These are phyloP conservation scores for Daldinia bambusicola DNA, from an alignment of 495 filamentous ascomycete species.

Conservation along the genomic window DNA sequence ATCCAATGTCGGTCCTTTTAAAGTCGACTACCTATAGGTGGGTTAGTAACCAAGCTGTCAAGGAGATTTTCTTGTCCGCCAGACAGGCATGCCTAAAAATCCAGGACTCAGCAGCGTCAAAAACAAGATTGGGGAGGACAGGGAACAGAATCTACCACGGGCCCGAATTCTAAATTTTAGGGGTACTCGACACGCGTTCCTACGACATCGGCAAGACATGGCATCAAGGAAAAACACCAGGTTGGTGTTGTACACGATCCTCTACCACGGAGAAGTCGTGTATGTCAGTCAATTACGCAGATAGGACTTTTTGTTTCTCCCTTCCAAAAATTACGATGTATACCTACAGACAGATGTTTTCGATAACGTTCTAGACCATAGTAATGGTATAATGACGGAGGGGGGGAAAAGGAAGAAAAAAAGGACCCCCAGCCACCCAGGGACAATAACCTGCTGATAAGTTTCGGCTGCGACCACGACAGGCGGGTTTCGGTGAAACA, in stretches of 20 bases:
- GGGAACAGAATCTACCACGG: background rate
- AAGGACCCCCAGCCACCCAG: slow-evolving; percentile 8
- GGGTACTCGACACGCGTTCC: slow-evolving; percentile 22
- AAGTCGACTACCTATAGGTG: background rate
- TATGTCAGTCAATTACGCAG: background rate
- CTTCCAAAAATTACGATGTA: background rate
- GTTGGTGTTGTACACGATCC: slow-evolving; percentile 15
- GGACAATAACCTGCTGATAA: slow-evolving; percentile 12
- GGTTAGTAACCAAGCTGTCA: too few species aligned
- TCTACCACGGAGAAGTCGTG: background rate
- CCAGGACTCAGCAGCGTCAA: background rate
- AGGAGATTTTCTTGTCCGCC: background rate
- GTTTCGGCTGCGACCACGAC: slow-evolving; percentile 4
- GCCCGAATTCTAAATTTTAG: background rate
- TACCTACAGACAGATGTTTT: background rate
- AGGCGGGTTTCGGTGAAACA: slow-evolving; percentile 34
- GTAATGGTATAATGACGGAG: background rate
- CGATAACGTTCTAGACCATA: too few species aligned
- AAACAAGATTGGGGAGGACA: background rate
- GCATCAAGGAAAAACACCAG: slow-evolving; percentile 5
- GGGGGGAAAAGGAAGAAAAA: background rate
- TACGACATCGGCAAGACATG: slow-evolving; percentile 36
- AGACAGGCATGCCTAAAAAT: background rate
- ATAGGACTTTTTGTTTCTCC: background rate
- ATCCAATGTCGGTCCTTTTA: background rate